Base-by-base conservation (phyloP, 1,284 basidiomycete species). In the Spongispora temasekensis region DNA sequence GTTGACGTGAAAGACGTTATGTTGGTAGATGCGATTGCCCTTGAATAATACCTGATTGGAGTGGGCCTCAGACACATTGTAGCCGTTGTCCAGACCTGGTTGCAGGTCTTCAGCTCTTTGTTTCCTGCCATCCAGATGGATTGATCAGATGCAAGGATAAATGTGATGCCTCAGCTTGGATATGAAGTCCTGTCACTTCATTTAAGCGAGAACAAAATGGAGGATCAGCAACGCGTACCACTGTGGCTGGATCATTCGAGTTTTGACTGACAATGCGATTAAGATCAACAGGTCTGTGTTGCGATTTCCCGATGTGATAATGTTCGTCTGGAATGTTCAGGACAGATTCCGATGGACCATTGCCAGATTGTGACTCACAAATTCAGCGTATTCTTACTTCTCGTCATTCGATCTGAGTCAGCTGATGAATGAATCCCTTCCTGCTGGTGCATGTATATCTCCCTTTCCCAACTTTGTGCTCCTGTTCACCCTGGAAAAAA, bases 401-500 rank as follows among this genome's bases (percentile, higher is more conserved):
- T 17, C 52, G 19, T 15, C 52, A 32, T 10, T 58, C 60, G 34
- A 53, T 52, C 9, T 23, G 25, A 15, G 52, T 28, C 15, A 61
- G 51, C 19, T 61, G 56, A 1, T 4, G 7, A 19, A 48, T 35
- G 12, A 51, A 46, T 4, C 34, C 40, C 19, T 53, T 27, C 10
- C 42, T 30, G 25, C 51, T 60, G n/a, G 59, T 60, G 9, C 35
- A 6, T 4, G 40, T 40, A 37, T 42, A 60, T 13, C 55, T 40
- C 19, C 25, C 37, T 13, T 60, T 60, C 15, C 30, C 17, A 25
- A 46, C 17, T 5, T 32, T 25, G 50, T 62, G 61, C 23, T 55
- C 61, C 13, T 51, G 42, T 59, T 61, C 55, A 32, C 59, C 59
- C 56, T 64, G 13, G 60, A 66, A 59, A 51, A 59, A 54, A 32